Evolutionary conservation across 1,284 basidiomycete genomes (phyloP).

Genomic region (Apiotrichum gracile): DNA sequence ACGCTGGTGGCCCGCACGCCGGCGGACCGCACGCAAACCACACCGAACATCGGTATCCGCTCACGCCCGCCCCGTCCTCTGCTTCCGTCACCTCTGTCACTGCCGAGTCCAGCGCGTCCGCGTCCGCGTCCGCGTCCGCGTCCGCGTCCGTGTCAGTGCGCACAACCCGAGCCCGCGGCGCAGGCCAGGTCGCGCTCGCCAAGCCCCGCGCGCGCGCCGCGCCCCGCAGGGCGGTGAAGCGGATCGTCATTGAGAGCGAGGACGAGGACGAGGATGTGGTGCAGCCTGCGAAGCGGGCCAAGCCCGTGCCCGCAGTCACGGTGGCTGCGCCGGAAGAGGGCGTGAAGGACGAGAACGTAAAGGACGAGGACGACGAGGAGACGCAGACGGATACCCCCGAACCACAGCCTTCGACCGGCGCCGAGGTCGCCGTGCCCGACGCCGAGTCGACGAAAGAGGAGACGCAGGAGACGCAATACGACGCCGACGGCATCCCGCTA

Average conservation of each 20-base stretch:
- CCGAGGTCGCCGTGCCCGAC: too few species aligned
- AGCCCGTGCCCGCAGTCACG: not conserved
- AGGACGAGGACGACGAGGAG: conserved; percentile 1
- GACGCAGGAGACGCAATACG: not conserved
- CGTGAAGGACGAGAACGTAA: not conserved
- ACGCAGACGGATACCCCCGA: not conserved
- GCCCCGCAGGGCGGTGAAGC: conserved; percentile 8
- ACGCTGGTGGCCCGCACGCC: not conserved
- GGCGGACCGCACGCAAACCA: not conserved
- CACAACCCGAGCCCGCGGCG: conserved; percentile 18
- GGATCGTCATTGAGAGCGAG: conserved; percentile 30
- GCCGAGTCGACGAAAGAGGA: not conserved
- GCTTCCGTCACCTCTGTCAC: not conserved
- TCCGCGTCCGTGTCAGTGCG: not conserved
- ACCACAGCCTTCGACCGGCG: too few species aligned
- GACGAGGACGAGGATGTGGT: conserved; percentile 23
- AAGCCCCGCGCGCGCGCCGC: conserved; percentile 19
- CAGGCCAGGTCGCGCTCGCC: conserved; percentile 34
- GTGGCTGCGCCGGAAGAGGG: not conserved
- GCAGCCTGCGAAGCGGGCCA: not conserved
- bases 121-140: not conserved
- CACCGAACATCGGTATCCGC: not conserved
- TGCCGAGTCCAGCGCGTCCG: not conserved
- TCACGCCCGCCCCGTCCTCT: conserved; percentile 11
- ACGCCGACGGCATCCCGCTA: not conserved